phyloP scores from a whole-genome alignment of 2,329 filamentous ascomycete species.

The Alternaria sp. region DNA sequence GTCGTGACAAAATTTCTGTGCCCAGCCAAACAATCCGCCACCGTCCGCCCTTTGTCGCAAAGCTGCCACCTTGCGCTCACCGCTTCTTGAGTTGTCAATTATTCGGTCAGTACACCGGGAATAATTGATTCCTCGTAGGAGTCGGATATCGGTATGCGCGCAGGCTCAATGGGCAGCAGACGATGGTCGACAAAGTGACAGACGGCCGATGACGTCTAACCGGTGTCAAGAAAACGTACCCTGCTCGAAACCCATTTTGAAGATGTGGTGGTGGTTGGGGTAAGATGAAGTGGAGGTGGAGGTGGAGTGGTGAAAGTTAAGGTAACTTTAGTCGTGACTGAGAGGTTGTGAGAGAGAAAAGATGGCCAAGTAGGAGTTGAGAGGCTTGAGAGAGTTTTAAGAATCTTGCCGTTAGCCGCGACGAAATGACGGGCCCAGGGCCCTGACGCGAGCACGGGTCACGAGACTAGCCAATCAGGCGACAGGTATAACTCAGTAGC shows the following conservation, averaged over 20 bases:
- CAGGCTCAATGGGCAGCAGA: conserved; percentile 33
- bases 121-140: conserved; percentile 8
- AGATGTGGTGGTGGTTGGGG: conserved; percentile 14
- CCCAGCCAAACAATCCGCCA: conserved; percentile 17
- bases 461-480: conserved; percentile 19
- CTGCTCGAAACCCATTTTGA: conserved; percentile 50
- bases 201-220: conserved; percentile 38
- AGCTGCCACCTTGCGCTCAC: conserved; percentile 24
- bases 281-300: background rate
- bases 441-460: conserved; percentile 8
- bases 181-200: conserved; percentile 25
- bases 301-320: background rate
- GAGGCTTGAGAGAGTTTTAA: conserved; percentile 19
- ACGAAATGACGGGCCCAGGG: conserved; percentile 20
- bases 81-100: conserved; percentile 13
- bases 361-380: conserved; percentile 29
- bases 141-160: conserved; percentile 18
- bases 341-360: conserved; percentile 28
- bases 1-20: conserved; percentile 9
- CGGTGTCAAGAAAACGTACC: conserved; percentile 42
- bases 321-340: conserved; percentile 10
- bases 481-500: conserved; percentile 16
- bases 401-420: conserved; percentile 19
- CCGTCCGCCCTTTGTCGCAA: conserved; percentile 35
- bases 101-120: background rate